Base-by-base conservation (phyloP, 2,329 filamentous ascomycete species). In the Xylaria sp. region DNA sequence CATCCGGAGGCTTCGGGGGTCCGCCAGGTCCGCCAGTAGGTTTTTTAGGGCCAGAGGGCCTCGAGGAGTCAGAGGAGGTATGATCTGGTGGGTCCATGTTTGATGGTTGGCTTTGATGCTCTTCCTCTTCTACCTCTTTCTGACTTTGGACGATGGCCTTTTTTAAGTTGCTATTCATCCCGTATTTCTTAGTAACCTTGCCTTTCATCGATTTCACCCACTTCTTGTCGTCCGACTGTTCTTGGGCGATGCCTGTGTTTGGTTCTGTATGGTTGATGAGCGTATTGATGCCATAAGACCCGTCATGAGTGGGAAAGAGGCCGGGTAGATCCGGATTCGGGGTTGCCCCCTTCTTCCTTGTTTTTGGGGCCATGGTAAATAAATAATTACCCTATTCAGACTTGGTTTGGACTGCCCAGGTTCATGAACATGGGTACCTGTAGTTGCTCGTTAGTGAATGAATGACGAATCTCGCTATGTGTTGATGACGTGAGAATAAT, bases 241-340 rank as follows among this genome's bases (percentile, higher is more conserved):
- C 75, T 39, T 67, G 67, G 34, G 71, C 62, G 21, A 68, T 51
- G 11, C 67, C 66, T 12, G 67, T 12, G 21, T 68, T 74, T 27
- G 61, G 47, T 19, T 65, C 45, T 34, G 61, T 21, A 27, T 73
- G 27, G 32, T 69, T 75, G 56, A 77, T 65, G 32, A 73, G 71
- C 24, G 75, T 76, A 54, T 78, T 78, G 51, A 76, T 67, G 21
- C 77, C 77, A 58, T 77, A 78, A 21, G 75, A 77, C 24, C 76
- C 76, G 58, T 78, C 73, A 61, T 76, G 74, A 34, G 70, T 69
- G 3, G 75, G 77, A 58, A 70, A 76, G 32, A 77, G 67, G 24
- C 70, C 67, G 9, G 76, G 76, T 6, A 78, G 67, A 19, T 68
- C 59, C 7, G 55, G 54, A 61, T 45, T 61, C 8, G 61, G 55